Percentiles rank a stretch among this genome's conserved stretches.
These are phyloP conservation scores for Naganishia sp. DNA, from an alignment of 1,284 basidiomycete species.

Conservation along the genomic window DNA sequence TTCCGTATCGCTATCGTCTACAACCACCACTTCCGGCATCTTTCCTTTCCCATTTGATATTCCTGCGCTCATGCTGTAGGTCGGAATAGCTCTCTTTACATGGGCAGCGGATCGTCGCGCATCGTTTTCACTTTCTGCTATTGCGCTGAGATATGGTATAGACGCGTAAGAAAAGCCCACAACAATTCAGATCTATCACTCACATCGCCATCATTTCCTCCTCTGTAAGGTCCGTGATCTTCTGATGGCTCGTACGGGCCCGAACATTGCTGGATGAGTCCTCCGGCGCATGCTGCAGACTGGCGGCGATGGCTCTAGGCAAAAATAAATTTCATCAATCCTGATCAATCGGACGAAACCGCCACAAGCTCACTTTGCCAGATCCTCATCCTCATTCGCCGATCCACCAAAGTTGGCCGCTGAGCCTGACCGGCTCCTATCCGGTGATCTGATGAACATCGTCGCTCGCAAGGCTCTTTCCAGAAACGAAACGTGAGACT, in stretches of 20 bases:
- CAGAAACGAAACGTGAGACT: too few species aligned
- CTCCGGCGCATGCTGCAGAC: constrained; percentile 2
- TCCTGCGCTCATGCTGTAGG: background rate
- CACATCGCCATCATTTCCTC: constrained; percentile 28
- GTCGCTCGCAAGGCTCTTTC: constrained; percentile 22
- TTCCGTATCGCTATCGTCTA: constrained; percentile 19
- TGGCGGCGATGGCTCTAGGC: constrained; percentile 20
- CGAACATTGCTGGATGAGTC: background rate
- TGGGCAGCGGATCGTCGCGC: background rate
- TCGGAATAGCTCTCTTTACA: background rate
- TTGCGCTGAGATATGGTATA: background rate
- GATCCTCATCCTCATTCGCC: constrained; percentile 13
- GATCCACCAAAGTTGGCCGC: constrained; percentile 6
- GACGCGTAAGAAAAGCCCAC: background rate
- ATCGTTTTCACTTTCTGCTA: constrained; percentile 7
- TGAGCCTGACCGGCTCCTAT: constrained; percentile 12
- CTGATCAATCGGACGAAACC: background rate
- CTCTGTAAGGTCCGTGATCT: constrained; percentile 1
- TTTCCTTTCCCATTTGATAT: constrained; percentile 4
- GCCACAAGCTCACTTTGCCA: constrained; percentile 7
- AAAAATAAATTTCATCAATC: background rate
- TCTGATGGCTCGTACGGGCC: background rate
- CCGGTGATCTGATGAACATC: constrained; percentile 16
- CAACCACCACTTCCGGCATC: constrained; percentile 4
- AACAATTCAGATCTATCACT: background rate